These are phyloP conservation scores for Ceratobasidium sp. DNA, from an alignment of 1,284 basidiomycete genomes.

Conservation along the genomic window DNA sequence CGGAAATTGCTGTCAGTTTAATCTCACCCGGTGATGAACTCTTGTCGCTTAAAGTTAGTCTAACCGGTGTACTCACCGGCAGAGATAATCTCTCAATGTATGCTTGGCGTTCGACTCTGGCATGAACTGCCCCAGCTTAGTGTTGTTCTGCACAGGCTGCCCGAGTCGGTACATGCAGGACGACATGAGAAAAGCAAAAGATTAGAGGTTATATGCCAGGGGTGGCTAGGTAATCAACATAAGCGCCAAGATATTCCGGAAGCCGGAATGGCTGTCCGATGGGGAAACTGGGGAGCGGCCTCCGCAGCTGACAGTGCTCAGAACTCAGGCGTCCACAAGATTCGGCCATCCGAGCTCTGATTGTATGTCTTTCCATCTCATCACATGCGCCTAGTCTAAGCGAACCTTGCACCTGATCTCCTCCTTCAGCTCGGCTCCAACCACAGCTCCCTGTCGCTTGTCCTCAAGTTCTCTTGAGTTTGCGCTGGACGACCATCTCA, in stretches of 20 bases:
- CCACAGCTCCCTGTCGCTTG: slow-evolving; percentile 1
- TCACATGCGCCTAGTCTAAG: slow-evolving; percentile 20
- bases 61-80: no score
- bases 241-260: slow-evolving; percentile 35
- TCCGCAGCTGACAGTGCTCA: slow-evolving; percentile 24
- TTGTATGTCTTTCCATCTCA: slow-evolving; percentile 21
- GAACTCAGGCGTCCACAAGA: slow-evolving; percentile 6
- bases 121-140: no score
- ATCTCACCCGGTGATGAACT: no score
- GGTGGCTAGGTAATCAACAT: not conserved
- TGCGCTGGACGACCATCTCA: slow-evolving; percentile 31
- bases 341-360: not conserved
- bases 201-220: no score
- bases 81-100: no score
- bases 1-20: no score
- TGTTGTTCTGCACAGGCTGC: no score
- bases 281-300: slow-evolving; percentile 41
- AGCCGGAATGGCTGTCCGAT: slow-evolving; percentile 2
- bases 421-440: slow-evolving; percentile 6
- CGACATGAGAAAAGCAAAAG: no score
- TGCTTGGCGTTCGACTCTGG: no score
- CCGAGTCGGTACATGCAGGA: no score
- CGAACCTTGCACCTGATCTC: slow-evolving; percentile 31
- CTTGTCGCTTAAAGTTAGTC: no score
- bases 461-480: slow-evolving; percentile 15